Conservation (phyloP, 805 yeast genomes). For the Blastobotrys muscicola region DNA sequence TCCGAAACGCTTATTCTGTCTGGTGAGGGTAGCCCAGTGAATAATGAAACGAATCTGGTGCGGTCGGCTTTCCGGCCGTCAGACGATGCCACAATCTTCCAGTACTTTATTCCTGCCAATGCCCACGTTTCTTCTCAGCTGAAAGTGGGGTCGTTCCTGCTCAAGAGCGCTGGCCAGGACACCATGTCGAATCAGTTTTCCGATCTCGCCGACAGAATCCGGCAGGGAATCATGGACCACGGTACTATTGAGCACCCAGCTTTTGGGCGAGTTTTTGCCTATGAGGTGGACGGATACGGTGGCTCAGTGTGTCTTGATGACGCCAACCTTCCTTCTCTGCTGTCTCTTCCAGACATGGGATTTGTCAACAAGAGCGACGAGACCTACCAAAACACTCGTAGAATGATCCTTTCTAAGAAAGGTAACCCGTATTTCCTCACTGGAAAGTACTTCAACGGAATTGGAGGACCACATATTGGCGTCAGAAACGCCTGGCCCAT, state of each 20-base stretch:
- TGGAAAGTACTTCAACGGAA: conserved; percentile 56
- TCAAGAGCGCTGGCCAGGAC: conserved; percentile 14
- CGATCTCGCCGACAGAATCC: conserved; percentile 29
- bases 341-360: conserved; percentile 71
- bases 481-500: conserved; percentile 80
- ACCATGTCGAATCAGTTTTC: conserved; percentile 1
- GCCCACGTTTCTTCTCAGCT: conserved; percentile 66
- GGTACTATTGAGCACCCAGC: conserved; percentile 58
- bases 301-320: conserved; percentile 72
- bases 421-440: conserved; percentile 68
- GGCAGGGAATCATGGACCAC: conserved; percentile 47
- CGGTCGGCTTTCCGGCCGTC: conserved; percentile 82
- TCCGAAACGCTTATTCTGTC: conserved; percentile 70
- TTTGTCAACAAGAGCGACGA: conserved; percentile 40
- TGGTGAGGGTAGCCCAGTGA: conserved; percentile 82
- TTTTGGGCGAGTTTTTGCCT: conserved; percentile 75
- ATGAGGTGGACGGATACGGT: conserved; percentile 84
- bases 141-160: conserved; percentile 24
- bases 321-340: conserved; percentile 68
- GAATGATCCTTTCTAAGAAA: conserved; percentile 51
- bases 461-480: conserved; percentile 87
- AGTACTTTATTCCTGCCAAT: conserved; percentile 78
- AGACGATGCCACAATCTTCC: conserved; percentile 77
- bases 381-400: conserved; percentile 64
- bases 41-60: conserved; percentile 55